Conservation (phyloP, 352 stramenopile genomes). For the Phytophthora fragariaefolia region DNA sequence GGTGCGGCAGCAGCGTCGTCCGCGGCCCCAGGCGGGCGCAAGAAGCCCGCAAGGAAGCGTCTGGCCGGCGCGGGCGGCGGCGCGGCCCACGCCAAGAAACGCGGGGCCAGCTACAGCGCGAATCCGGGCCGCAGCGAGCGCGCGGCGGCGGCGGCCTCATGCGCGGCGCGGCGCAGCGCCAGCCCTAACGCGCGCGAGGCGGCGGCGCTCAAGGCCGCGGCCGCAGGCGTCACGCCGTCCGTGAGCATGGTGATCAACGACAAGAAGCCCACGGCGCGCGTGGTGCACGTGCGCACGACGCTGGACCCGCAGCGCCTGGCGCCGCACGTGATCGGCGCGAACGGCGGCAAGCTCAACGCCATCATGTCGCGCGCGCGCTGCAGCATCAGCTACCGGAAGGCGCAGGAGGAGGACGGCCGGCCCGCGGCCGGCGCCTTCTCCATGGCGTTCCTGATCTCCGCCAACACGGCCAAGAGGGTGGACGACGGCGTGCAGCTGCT, state of each 20-base stretch:
- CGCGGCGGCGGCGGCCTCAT: not conserved
- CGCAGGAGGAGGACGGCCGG: conserved; percentile 1
- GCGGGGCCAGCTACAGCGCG: conserved; percentile 1
- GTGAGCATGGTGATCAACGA: conserved; percentile 22
- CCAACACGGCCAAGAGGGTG: conserved; percentile 55
- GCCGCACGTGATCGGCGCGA: conserved; percentile 57
- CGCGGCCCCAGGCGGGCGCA: conserved; percentile 10
- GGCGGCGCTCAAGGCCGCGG: not conserved
- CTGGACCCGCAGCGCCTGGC: conserved; percentile 48
- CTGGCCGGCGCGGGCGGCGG: not conserved
- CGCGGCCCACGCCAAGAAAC: conserved; percentile 20
- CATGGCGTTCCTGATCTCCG: conserved; percentile 66
- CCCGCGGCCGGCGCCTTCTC: conserved; percentile 20
- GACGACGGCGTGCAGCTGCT: conserved; percentile 43
- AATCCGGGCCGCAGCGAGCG: conserved; percentile 13
- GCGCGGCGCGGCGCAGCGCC: not conserved
- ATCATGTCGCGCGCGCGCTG: conserved; percentile 68
- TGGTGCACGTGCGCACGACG: conserved; percentile 56
- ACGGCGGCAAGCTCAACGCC: conserved; percentile 56
- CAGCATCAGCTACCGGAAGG: conserved; percentile 53
- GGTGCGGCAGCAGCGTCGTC: conserved; percentile 5
- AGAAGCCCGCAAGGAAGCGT: conserved; percentile 38
- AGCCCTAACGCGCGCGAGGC: conserved; percentile 1
- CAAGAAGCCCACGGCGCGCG: conserved; percentile 20
- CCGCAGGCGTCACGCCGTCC: conserved; percentile 5